Base-by-base conservation (phyloP, 2,329 filamentous ascomycete species). In the Penicillium sp. region DNA sequence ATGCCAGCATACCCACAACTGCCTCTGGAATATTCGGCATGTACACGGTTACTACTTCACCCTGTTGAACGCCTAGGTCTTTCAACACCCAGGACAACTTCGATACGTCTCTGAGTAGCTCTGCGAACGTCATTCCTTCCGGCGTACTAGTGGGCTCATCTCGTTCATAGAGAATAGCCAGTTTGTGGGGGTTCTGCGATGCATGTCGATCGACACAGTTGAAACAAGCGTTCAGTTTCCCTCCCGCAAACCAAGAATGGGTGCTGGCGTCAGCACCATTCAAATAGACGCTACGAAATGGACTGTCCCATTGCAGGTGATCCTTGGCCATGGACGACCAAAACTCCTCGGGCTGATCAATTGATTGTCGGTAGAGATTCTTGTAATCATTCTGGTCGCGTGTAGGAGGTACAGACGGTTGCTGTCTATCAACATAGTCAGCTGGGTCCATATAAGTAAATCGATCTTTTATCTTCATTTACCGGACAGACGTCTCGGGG, bases 11-110 rank as follows among this genome's bases (percentile, higher is more conserved):
- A 45, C 90, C 84, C 63, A 96, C 77, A 49, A 96, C 63, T 4
- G 90, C 90, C 72, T 96, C 90, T 46, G 90, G 91, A 70, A 97
- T 95, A 90, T 96, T 97, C 68, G 91, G 91, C 59, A 97, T 75
- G 75, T 97, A 97, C 55, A 97, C 85, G 54, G 90, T 90, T 49
- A 96, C 90, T 8, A 88, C 93, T 72, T 97, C 90, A 45, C 91
- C 91, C 77, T 95, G 96, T 74, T 84, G 83, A 52, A 97, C 90
- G 52, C 91, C 90, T 84, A 94, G 90, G 73, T 90, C 80, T 77
- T 88, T 93, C 57, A 97, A 79, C 27, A 85, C 85, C n/a, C 36
- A 13, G n/a, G n/a, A 13, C n/a, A 38, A 24, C 13, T 9, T 13
- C 13, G 36, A 38, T 13, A 38, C 36, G 18, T 38, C n/a, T 38